These are phyloP conservation scores for Piloderma croceum DNA, from an alignment of 768 basidiomycete genomes.

Conservation along the genomic window DNA sequence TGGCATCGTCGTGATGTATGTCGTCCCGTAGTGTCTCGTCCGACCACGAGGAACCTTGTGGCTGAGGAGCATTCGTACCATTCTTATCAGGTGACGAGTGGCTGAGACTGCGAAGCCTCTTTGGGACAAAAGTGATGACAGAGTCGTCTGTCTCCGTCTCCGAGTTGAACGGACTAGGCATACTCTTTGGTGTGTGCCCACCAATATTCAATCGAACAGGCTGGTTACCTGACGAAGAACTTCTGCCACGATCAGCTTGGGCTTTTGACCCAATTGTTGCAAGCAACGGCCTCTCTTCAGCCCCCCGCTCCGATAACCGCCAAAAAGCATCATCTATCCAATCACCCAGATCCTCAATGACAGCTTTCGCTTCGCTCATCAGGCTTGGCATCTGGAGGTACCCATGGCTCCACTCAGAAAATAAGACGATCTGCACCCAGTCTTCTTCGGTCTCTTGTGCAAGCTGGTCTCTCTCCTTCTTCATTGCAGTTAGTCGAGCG, in stretches of 20 bases:
- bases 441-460: constrained; percentile 77
- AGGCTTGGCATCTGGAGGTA: constrained; percentile 92
- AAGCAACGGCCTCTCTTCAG: constrained; percentile 13
- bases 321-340: constrained; percentile 85
- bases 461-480: constrained; percentile 55
- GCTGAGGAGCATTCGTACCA: too few relatives aligned
- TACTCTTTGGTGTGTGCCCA: too few relatives aligned
- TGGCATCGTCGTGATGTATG: not conserved
- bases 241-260: too few relatives aligned
- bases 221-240: too few relatives aligned
- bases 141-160: constrained; percentile 67
- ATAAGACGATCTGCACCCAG: constrained; percentile 91
- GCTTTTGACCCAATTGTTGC: not conserved
- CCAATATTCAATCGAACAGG: too few relatives aligned
- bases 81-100: too few relatives aligned
- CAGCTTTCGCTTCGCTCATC: constrained; percentile 74
- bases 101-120: constrained; percentile 32
- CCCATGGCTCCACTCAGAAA: constrained; percentile 96
- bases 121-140: constrained; percentile 67
- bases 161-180: constrained; percentile 33
- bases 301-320: too few relatives aligned
- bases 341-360: constrained; percentile 77
- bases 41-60: not conserved
- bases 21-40: constrained; percentile 3
- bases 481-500: constrained; percentile 36